phyloP scores from a whole-genome alignment of 257 asterid species.

The Solanum microdontum region DNA sequence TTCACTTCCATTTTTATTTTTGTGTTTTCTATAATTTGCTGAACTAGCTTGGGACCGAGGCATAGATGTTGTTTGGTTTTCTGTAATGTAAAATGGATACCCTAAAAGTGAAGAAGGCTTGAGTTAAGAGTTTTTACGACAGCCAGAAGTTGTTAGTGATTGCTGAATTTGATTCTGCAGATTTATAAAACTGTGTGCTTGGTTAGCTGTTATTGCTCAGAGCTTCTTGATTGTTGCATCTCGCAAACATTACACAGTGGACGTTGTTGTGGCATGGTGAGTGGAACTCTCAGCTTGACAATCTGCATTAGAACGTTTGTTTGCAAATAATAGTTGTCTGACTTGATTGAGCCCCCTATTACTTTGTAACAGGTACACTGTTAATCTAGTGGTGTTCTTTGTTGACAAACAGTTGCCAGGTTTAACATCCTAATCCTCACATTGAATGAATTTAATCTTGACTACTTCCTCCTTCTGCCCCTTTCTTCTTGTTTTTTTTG shows the following conservation, averaged over 20 bases:
- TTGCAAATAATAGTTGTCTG: not conserved
- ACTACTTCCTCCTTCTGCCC: not conserved
- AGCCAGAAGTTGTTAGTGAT: not conserved
- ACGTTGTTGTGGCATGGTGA: slow-evolving; percentile 95
- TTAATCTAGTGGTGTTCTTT: slow-evolving; percentile 85
- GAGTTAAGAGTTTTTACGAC: not conserved
- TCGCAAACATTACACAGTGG: slow-evolving; percentile 91
- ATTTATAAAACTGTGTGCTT: slow-evolving; percentile 63
- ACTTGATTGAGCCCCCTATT: not conserved
- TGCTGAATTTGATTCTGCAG: slow-evolving; percentile 28
- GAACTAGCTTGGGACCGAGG: not conserved
- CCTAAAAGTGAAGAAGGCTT: not conserved
- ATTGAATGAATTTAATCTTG: not conserved
- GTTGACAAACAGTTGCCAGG: slow-evolving; percentile 40
- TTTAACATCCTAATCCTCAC: not conserved
- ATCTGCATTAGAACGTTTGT: not conserved
- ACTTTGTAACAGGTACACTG: slow-evolving; percentile 71
- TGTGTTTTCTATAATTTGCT: not conserved
- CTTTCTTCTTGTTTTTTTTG: not conserved
- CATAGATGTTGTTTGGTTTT: not conserved
- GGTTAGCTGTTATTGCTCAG: slow-evolving; percentile 66
- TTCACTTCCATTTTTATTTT: not conserved
- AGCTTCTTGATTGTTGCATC: slow-evolving; percentile 92
- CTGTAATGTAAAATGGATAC: not conserved
- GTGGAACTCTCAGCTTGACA: not conserved